A percentile compares a stretch with the other conserved stretches of the same genome.
Evolutionary conservation across 2,329 filamentous ascomycete genomes (phyloP).

Genomic region (Neonectria punicea): DNA sequence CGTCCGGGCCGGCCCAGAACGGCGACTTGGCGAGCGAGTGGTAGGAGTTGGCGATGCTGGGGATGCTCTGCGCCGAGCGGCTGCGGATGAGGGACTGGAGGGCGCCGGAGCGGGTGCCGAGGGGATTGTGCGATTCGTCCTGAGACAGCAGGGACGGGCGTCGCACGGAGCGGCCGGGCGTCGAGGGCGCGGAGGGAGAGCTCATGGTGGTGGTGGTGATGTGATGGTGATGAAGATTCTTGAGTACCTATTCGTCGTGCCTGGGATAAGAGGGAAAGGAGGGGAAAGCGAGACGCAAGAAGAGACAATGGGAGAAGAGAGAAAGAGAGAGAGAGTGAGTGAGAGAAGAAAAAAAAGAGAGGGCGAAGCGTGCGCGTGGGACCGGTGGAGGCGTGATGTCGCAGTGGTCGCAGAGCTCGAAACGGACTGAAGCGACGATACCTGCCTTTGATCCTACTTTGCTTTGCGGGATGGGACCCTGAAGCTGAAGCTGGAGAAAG

Average conservation of each 20-base stretch:
- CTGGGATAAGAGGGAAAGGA: conserved; percentile 1
- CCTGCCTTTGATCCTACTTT: not conserved
- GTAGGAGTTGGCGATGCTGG: conserved; percentile 44
- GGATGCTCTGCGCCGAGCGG: conserved; percentile 49
- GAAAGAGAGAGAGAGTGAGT: not conserved
- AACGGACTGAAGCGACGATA: not conserved
- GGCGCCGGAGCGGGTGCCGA: conserved; percentile 51
- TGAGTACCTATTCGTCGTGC: too few relatives aligned
- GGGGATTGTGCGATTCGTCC: conserved; percentile 48
- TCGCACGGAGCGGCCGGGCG: conserved; percentile 40
- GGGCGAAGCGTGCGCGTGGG: not conserved
- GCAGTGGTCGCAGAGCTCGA: not conserved
- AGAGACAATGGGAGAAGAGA: not conserved
- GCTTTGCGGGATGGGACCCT: not conserved
- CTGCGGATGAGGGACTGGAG: conserved; percentile 53
- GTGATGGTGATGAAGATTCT: not conserved
- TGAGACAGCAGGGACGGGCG: conserved; percentile 47
- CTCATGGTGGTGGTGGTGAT: conserved; percentile 38
- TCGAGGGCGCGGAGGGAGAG: conserved; percentile 44
- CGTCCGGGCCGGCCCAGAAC: conserved; percentile 43
- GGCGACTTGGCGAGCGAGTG: conserved; percentile 28
- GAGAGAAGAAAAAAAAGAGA: not conserved
- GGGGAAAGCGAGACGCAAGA: too few relatives aligned
- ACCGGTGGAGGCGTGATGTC: conserved; percentile 3
- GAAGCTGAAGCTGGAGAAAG: not conserved